Evolutionary conservation across 495 filamentous ascomycete genomes (phyloP).

Genomic region (Pseudomonodictys pantanalensis): DNA sequence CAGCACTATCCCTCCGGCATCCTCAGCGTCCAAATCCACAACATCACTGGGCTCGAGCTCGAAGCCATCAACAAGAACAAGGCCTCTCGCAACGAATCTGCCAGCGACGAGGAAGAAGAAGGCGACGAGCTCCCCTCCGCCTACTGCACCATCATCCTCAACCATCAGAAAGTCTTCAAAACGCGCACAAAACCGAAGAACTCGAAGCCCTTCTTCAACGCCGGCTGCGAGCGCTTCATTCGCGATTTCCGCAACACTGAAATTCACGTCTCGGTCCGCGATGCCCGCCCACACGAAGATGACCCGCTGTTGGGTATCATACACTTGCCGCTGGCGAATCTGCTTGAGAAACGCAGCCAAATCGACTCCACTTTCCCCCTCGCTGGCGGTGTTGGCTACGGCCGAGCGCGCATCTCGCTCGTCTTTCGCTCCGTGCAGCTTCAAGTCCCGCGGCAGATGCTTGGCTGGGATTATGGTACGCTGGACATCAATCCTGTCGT

Average conservation of each 20-base stretch:
- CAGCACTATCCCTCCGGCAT: constrained; percentile 58
- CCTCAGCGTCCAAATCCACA: constrained; percentile 67
- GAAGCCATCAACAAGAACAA: constrained; percentile 50
- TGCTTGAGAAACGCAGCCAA: constrained; percentile 58
- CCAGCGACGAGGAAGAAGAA: constrained; percentile 58
- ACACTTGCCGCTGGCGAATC: constrained; percentile 56
- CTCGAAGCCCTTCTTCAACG: constrained; percentile 74
- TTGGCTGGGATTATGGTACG: constrained; percentile 67
- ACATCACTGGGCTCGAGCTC: constrained; percentile 66
- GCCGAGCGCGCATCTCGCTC: constrained; percentile 61
- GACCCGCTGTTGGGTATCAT: constrained; percentile 67
- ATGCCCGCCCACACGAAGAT: constrained; percentile 61
- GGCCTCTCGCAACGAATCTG: constrained; percentile 44
- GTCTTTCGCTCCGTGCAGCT: constrained; percentile 66
- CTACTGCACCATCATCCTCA: constrained; percentile 69
- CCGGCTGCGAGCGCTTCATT: constrained; percentile 67
- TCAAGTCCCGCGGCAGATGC: constrained; percentile 51
- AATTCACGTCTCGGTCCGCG: constrained; percentile 62
- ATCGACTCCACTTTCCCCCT: constrained; percentile 61
- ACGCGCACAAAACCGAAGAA: constrained; percentile 75
- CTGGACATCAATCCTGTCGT: constrained; percentile 51
- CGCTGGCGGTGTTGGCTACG: constrained; percentile 62
- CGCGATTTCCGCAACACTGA: constrained; percentile 65
- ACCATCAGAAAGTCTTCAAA: constrained; percentile 66
- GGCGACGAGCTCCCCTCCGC: constrained; percentile 60